These are phyloP conservation scores for Colletotrichum chrysophilum DNA, from an alignment of 2,329 filamentous ascomycete genomes.

Conservation along the genomic window DNA sequence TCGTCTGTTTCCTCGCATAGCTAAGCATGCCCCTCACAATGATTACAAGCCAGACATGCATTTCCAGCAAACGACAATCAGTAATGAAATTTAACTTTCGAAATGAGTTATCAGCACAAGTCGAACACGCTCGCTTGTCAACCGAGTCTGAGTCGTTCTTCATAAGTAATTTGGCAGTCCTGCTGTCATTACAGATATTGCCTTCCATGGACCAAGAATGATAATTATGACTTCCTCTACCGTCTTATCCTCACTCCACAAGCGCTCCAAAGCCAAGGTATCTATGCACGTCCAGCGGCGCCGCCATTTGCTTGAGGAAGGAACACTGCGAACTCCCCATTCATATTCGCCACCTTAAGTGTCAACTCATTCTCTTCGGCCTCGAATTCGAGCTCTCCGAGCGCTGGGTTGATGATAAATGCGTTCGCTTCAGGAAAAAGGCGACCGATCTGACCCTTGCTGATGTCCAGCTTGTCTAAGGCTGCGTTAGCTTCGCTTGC, in stretches of 20 bases:
- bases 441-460: conserved; percentile 37
- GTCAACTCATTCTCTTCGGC: conserved; percentile 44
- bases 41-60: too few species aligned
- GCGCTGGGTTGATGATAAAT: conserved; percentile 38
- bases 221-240: not conserved
- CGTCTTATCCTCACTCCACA: not conserved
- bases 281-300: not conserved
- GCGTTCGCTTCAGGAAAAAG: conserved; percentile 37
- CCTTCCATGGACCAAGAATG: not conserved
- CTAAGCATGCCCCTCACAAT: too few species aligned
- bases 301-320: conserved; percentile 26
- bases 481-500: not conserved
- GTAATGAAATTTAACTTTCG: too few species aligned
- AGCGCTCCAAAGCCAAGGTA: fast-evolving
- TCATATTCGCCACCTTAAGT: conserved; percentile 32
- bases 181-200: not conserved
- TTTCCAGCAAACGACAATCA: too few species aligned
- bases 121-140: too few species aligned
- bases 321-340: conserved; percentile 39
- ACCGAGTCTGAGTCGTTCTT: not conserved
- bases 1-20: too few species aligned
- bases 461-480: conserved; percentile 37
- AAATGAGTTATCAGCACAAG: too few species aligned
- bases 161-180: not conserved
- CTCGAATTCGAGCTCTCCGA: conserved; percentile 47